Percentiles rank a stretch among this genome's conserved stretches.
phyloP scores from a whole-genome alignment of 208 protist genomes.

The Hexamita inflata region DNA sequence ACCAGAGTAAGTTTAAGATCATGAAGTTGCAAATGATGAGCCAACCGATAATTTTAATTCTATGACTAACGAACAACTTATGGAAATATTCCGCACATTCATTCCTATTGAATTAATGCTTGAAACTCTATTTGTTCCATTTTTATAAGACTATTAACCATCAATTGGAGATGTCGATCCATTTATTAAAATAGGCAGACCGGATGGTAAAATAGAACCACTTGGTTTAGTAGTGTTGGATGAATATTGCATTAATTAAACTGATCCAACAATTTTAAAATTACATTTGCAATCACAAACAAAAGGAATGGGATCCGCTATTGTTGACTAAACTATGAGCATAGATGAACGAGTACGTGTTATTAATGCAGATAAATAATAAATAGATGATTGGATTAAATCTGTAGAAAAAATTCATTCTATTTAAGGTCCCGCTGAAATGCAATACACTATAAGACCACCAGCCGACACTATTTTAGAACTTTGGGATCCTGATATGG shows the following conservation, averaged over 20 bases:
- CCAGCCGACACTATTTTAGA: neutral
- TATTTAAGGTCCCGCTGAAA: neutral
- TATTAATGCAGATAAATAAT: neutral
- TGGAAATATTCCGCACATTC: neutral
- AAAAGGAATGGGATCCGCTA: neutral
- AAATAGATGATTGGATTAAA: neutral
- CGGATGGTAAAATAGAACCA: neutral
- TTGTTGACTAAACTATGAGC: neutral
- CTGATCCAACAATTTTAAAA: neutral
- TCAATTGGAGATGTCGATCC: conserved; percentile 24
- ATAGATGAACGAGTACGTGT: neutral
- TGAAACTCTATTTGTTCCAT: conserved; percentile 20
- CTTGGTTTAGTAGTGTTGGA: conserved; percentile 4
- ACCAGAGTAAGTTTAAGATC: no score
- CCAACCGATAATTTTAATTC: neutral
- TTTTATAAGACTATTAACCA: conserved; percentile 14
- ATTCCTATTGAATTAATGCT: neutral
- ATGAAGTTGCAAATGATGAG: conserved; percentile 1
- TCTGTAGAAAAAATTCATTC: conserved; percentile 9
- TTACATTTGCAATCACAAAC: neutral
- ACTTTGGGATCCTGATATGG: conserved; percentile 15
- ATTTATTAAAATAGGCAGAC: conserved; percentile 8
- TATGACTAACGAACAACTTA: neutral
- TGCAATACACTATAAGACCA: neutral
- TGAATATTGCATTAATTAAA: conserved; percentile 17